These are phyloP conservation scores for Eucalyptus brandiana DNA, from an alignment of 345 rosid genomes.

Conservation along the genomic window DNA sequence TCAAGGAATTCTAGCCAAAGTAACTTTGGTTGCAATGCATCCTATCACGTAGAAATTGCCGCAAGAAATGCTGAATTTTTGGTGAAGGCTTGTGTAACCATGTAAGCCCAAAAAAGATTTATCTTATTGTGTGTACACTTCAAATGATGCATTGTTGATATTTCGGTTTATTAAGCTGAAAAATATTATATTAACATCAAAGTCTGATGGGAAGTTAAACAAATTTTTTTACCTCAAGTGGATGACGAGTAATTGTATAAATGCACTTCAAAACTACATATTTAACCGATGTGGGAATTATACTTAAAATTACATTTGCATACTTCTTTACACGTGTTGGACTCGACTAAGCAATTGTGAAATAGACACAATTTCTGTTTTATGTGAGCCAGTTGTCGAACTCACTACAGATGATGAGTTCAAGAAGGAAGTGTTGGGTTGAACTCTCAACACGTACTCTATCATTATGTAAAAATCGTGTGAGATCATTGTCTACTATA, in stretches of 20 bases:
- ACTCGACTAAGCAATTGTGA: background rate
- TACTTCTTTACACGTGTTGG: accelerated
- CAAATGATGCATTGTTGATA: background rate
- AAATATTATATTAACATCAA: background rate
- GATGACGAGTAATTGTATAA: accelerated
- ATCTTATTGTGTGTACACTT: background rate
- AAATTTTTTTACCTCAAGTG: accelerated
- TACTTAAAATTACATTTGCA: background rate
- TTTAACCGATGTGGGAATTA: background rate
- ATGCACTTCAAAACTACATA: background rate
- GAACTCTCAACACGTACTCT: accelerated
- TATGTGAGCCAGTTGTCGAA: accelerated
- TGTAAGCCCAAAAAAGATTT: background rate
- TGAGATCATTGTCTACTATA: background rate
- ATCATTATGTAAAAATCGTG: accelerated
- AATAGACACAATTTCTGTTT: background rate
- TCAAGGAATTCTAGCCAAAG: background rate
- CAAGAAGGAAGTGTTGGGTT: background rate
- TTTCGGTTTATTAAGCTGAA: background rate
- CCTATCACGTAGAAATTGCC: background rate
- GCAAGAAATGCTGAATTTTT: background rate
- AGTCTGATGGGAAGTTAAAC: background rate
- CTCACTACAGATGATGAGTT: accelerated
- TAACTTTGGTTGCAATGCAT: background rate
- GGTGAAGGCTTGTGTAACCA: background rate